Evolutionary conservation across 163 green algal genomes (phyloP).

Genomic region (Trebouxia gelatinosa): DNA sequence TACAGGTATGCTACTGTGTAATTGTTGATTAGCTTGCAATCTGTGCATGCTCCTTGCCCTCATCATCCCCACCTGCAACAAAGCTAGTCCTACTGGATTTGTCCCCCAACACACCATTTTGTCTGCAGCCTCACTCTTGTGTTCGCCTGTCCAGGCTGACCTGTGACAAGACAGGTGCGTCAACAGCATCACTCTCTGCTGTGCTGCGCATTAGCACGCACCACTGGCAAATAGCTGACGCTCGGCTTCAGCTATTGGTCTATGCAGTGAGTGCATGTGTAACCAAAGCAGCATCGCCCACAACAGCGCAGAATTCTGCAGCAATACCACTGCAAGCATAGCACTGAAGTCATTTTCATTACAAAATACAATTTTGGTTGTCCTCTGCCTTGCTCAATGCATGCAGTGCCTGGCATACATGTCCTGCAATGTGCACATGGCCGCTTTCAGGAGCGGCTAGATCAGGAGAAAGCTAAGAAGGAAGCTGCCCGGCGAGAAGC

Average conservation of each 20-base stretch:
- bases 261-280: too few species aligned
- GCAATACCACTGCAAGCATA: background rate
- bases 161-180: background rate
- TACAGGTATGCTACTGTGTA: background rate
- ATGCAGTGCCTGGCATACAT: background rate
- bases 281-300: too few species aligned
- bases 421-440: too few species aligned
- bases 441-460: conserved; percentile 9
- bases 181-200: background rate
- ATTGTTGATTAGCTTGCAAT: background rate
- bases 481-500: background rate
- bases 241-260: too few species aligned
- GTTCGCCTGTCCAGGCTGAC: background rate
- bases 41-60: background rate
- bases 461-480: conserved; percentile 1
- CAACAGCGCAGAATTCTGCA: background rate
- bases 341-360: background rate
- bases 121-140: background rate
- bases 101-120: too few species aligned
- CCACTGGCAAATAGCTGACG: too few species aligned
- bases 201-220: too few species aligned
- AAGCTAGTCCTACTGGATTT: background rate
- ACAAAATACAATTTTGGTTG: background rate
- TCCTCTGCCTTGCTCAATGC: background rate
- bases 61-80: background rate